Evolutionary conservation across 2,329 filamentous ascomycete species (phyloP), one percentile per base, ranked within the genome.

Genomic region (Pseudogymnoascus sp.): DNA sequence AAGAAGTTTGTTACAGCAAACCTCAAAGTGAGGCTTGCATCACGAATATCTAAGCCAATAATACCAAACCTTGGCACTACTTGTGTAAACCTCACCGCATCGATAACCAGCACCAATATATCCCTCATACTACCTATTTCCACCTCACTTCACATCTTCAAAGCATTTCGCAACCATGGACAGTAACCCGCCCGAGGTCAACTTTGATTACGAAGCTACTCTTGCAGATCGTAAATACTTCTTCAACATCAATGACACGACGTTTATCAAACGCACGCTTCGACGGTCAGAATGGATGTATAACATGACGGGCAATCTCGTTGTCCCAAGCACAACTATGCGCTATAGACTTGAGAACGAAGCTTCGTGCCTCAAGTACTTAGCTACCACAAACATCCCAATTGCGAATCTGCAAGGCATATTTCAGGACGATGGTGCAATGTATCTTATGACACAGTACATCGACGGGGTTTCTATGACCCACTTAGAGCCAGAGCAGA

Each of bases 201-300:
- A 46, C 8, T n/a, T 14, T 25, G 42, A 46, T 6, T 46, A 46
- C n/a, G 42, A 46, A 46, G 64, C 42, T 16, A 60, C 66, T 18
- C 67, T 65, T 23, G 37, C 61, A 1, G 67, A 69, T 46, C 61
- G 67, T 37, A 68, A 69, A 50, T 67, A 69, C 60, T 69, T 46
- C 42, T 46, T 46, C 12, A 46, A 68, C 40, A 63, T 63, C 16
- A 59, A 62, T 2, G 65, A 62, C 31, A 42, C 62, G 18, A 23
- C 65, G 16, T 68, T 61, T 46, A 53, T 67, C 31, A 69, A 69
- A 42, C 61, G 67, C 7, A 65, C 61, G n/a, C 63, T 69, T 23
- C 66, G 66, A 38, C 67, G 64, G 6, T 59, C 36, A 18, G 66
- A 69, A 67, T 68, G 66, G 65, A 63, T 67, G 34, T 44, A 62